Evolutionary conservation across 495 filamentous ascomycete genomes (phyloP).

Genomic region (Xylaria grammica): DNA sequence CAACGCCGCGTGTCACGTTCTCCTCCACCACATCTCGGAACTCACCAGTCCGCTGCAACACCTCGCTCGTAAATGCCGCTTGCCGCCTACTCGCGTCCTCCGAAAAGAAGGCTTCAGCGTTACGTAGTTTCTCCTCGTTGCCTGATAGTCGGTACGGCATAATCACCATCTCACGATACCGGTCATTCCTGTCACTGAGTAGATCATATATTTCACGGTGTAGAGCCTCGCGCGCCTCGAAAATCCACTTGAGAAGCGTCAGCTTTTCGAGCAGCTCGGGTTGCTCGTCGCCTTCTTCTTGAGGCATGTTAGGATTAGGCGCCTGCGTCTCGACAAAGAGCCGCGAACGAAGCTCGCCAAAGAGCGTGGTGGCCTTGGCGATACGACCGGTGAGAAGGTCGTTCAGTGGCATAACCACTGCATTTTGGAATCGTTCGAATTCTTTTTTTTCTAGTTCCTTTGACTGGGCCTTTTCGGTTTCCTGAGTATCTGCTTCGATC

Average conservation of each 20-base stretch:
- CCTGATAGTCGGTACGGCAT: constrained; percentile 76
- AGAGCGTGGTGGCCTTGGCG: constrained; percentile 64
- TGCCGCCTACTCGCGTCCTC: constrained; percentile 75
- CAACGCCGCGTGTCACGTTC: constrained; percentile 85
- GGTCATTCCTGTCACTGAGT: constrained; percentile 79
- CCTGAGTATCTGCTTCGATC: constrained; percentile 69
- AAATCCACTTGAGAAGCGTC: constrained; percentile 95
- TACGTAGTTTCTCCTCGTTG: constrained; percentile 73
- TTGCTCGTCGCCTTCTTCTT: constrained; percentile 94
- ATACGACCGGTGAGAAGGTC: constrained; percentile 71
- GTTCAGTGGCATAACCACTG: constrained; percentile 78
- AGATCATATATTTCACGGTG: constrained; percentile 85
- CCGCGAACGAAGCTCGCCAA: constrained; percentile 70
- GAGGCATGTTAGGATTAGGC: constrained; percentile 76
- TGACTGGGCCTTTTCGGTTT: constrained; percentile 64
- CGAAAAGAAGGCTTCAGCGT: constrained; percentile 80
- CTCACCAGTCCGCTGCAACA: constrained; percentile 71
- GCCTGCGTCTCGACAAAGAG: constrained; percentile 76
- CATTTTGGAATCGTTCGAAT: constrained; percentile 77
- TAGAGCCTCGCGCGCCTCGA: constrained; percentile 86
- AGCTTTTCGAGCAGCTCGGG: constrained; percentile 93
- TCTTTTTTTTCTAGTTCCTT: constrained; percentile 69
- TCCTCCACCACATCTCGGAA: constrained; percentile 83
- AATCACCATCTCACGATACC: constrained; percentile 80
- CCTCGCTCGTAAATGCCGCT: constrained; percentile 66